Percentiles rank a stretch among this genome's conserved stretches.
These are phyloP conservation scores for Cucurbita maxima DNA, from an alignment of 306 rosid species.

Conservation along the genomic window DNA sequence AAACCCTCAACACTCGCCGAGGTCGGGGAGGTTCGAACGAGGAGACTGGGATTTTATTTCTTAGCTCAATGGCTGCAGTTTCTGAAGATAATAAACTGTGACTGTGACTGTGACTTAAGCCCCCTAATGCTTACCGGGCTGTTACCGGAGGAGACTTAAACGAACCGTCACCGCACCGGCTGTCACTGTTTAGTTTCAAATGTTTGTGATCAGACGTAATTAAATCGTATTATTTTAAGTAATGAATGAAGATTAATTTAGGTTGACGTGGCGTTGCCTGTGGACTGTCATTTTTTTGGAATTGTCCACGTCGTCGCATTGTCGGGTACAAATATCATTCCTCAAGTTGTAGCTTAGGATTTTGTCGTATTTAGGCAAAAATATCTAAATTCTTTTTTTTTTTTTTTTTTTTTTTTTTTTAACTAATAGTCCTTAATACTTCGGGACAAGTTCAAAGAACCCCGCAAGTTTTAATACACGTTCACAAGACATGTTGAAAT, in stretches of 20 bases:
- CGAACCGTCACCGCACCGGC: background rate
- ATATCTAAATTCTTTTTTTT: background rate
- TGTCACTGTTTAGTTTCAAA: background rate
- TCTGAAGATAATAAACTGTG: background rate
- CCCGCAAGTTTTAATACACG: too few relatives aligned
- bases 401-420: too few relatives aligned
- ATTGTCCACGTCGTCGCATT: background rate
- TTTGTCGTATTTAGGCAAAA: background rate
- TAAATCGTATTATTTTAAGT: background rate
- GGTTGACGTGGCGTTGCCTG: background rate
- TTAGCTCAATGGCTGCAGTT: too few relatives aligned
- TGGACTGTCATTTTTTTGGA: background rate
- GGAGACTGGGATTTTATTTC: background rate
- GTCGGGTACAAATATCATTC: background rate
- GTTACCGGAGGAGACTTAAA: background rate
- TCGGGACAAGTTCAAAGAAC: too few relatives aligned
- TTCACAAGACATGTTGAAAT: too few relatives aligned
- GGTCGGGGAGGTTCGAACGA: background rate
- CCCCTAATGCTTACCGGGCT: background rate
- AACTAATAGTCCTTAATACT: too few relatives aligned
- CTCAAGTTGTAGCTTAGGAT: background rate
- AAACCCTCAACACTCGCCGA: background rate
- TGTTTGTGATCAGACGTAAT: background rate
- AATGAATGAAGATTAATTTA: background rate
- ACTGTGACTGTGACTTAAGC: background rate